These are phyloP conservation scores for Trichoderma arundinaceum DNA, from an alignment of 2,329 filamentous ascomycete genomes.

Conservation along the genomic window DNA sequence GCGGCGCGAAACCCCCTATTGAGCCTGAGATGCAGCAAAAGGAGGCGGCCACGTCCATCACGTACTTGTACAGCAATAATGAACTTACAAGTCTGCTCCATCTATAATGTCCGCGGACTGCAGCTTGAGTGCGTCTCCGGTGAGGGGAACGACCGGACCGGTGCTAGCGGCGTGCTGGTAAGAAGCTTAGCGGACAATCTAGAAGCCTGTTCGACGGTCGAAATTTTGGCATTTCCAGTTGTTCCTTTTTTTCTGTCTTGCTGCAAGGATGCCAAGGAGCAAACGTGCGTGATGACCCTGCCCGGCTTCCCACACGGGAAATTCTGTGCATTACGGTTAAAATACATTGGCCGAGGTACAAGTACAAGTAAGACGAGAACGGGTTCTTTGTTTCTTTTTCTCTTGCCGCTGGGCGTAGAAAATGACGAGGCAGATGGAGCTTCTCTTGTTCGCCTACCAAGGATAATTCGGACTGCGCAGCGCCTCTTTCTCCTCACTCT, in stretches of 20 bases:
- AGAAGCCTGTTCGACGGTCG: constrained; percentile 1
- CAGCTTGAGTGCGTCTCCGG: neutral
- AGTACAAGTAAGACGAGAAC: too few relatives aligned
- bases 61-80: neutral
- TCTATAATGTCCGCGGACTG: too few relatives aligned
- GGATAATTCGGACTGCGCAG: neutral
- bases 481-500: too few relatives aligned
- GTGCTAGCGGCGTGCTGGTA: constrained; percentile 12
- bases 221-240: neutral
- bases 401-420: neutral
- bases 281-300: neutral
- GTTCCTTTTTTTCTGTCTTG: neutral
- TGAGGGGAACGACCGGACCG: constrained; percentile 17
- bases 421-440: too few relatives aligned
- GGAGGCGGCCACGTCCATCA: neutral
- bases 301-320: neutral
- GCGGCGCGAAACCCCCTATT: neutral
- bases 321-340: neutral
- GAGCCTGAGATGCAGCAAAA: constrained; percentile 5
- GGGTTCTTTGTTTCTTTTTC: too few relatives aligned
- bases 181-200: constrained; percentile 21
- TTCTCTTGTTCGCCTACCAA: neutral
- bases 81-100: neutral
- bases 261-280: neutral
- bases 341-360: neutral